Percentiles rank a stretch among this genome's conserved stretches.
These are phyloP conservation scores for Fraxinus americana DNA, from an alignment of 257 asterid species.

Conservation along the genomic window DNA sequence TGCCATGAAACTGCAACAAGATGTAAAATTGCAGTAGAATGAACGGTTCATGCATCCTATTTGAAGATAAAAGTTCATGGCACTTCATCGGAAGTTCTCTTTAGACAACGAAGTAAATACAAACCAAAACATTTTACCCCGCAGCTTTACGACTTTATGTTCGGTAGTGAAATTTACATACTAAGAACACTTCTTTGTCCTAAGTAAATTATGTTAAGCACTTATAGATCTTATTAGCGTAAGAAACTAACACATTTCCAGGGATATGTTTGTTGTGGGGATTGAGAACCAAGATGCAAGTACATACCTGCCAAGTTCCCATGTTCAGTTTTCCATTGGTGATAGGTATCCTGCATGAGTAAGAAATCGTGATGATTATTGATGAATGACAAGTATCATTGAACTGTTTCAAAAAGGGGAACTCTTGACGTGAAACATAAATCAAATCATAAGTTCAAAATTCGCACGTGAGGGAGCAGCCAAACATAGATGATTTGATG, in stretches of 20 bases:
- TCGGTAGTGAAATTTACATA: not conserved
- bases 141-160: not conserved
- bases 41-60: not conserved
- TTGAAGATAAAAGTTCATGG: not conserved
- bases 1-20: not conserved
- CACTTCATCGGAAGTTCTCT: not conserved
- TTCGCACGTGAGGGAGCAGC: slow-evolving; percentile 78
- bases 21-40: not conserved
- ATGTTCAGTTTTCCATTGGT: slow-evolving; percentile 82
- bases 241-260: not conserved
- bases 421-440: slow-evolving; percentile 1
- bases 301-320: slow-evolving; percentile 98
- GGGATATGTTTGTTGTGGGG: not conserved
- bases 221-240: not conserved
- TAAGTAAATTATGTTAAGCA: not conserved
- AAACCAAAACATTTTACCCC: too few species aligned
- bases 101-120: not conserved
- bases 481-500: slow-evolving; percentile 96
- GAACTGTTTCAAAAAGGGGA: not conserved
- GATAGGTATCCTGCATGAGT: slow-evolving; percentile 79
- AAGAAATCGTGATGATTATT: slow-evolving; percentile 18
- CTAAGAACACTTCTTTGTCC: not conserved
- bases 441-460: slow-evolving; percentile 11
- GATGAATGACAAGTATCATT: not conserved
- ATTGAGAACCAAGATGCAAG: slow-evolving; percentile 2